These are phyloP conservation scores for Helicostylum pulchrum DNA, from an alignment of 192 early-diverging fungal genomes.

Conservation along the genomic window DNA sequence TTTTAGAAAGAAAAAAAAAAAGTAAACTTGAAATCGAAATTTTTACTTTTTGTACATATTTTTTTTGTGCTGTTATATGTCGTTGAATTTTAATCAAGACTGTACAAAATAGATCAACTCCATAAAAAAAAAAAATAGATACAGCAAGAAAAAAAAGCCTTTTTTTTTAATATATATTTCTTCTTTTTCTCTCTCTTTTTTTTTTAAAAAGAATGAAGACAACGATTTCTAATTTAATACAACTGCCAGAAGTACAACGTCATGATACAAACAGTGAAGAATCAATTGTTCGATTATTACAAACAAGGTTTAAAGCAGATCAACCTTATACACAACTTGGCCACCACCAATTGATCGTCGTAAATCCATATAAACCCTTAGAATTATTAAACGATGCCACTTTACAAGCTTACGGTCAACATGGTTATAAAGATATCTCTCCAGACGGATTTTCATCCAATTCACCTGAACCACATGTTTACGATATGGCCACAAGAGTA, in stretches of 20 bases:
- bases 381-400: constrained; percentile 42
- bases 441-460: constrained; percentile 21
- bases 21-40: no score
- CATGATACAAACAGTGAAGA: background rate
- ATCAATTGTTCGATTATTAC: constrained; percentile 23
- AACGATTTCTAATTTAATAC: constrained; percentile 5
- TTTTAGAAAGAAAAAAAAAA: no score
- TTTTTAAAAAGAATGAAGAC: no score
- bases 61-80: no score
- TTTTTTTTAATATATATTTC: no score
- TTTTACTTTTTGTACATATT: no score
- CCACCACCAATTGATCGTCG: constrained; percentile 43
- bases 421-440: constrained; percentile 45
- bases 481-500: constrained; percentile 64
- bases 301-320: constrained; percentile 46
- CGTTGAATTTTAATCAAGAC: no score
- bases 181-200: no score
- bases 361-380: constrained; percentile 46
- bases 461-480: constrained; percentile 55
- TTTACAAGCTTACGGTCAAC: constrained; percentile 51
- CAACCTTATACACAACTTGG: constrained; percentile 51
- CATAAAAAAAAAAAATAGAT: no score
- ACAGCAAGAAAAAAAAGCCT: no score
- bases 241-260: constrained; percentile 9
- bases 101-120: no score